Base-by-base conservation (phyloP, 805 yeast species). In the Myxozyma geophila region DNA sequence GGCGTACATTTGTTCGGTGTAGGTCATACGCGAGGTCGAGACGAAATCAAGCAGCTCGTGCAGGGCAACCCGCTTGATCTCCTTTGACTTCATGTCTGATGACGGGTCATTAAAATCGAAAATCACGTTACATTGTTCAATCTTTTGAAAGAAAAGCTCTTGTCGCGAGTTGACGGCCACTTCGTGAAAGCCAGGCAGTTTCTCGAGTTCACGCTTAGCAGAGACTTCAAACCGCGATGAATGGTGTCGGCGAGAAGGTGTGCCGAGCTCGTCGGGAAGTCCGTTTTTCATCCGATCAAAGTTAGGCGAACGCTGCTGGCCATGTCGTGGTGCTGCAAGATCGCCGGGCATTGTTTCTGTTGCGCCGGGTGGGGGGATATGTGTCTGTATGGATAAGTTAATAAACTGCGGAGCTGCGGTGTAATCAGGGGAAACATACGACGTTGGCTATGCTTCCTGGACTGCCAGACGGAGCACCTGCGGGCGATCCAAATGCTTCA, bases 71-170 rank as follows among this genome's bases (percentile, higher is more conserved):
- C 96, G 81, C 77, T 95, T 95, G 73, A 92, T 83, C 73, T 95
- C 98, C 76, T 95, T 95, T 52, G 98, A 97, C 72, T 88, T 86
- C 58, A 92, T 85, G 76, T 95, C 98, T 62, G 87, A 87, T 13
- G 96, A 88, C 7, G 98, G 96, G 76, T 95, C 98, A 72, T 85
- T 85, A 74, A 95, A 95, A 79, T 95, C 97, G 79, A 93, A 95
- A 79, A 95, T 85, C 33, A 92, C 87, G 75, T 90, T 91, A 80
- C 98, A 93, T 77, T 95, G 99, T 72, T 92, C 96, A 57, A 93
- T 87, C 74, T 95, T 95, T 71, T 88, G 88, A 59, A 92, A 78
- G 72, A 95, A 95, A 66, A 95, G 81, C 35, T 86, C 88, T 57
- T 87, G 84, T 67, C 88, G 87, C 73, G 90, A 93, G 67, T 86